Evolutionary conservation across 208 protist genomes (phyloP).

Genomic region (Leishmania braziliensis): DNA sequence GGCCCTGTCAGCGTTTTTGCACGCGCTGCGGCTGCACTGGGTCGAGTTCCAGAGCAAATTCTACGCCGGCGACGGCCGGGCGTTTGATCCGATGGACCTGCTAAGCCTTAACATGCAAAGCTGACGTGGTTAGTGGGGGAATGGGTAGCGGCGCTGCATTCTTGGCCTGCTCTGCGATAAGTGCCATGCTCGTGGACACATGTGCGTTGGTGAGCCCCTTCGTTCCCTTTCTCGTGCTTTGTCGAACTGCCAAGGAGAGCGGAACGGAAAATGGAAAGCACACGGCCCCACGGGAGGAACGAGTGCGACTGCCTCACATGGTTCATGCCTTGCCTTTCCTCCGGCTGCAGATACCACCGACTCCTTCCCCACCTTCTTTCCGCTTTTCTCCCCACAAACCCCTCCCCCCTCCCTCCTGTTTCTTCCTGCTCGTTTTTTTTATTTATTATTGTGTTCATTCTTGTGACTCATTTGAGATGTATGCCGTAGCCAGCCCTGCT

Average conservation of each 20-base stretch:
- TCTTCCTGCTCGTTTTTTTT: slow-evolving; percentile 4
- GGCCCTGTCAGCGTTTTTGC: slow-evolving; percentile 98
- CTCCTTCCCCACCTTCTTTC: background rate
- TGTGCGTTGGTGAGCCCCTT: background rate
- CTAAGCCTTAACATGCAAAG: slow-evolving; percentile 18
- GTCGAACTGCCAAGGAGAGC: background rate
- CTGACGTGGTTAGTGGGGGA: background rate
- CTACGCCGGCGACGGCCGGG: slow-evolving; percentile 90
- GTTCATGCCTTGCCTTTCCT: background rate
- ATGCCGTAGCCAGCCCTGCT: background rate
- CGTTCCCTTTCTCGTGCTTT: background rate
- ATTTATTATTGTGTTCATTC: background rate
- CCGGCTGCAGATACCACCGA: background rate
- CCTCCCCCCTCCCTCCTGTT: background rate
- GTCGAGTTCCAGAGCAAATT: slow-evolving; percentile 99
- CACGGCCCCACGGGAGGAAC: background rate
- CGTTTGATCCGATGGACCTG: slow-evolving; percentile 61
- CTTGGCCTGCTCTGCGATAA: background rate
- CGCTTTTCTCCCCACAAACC: background rate
- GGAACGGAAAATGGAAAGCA: background rate
- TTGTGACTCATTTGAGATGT: background rate
- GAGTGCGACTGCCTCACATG: background rate
- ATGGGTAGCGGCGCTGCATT: background rate
- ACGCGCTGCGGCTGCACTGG: slow-evolving; percentile 98
- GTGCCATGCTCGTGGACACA: background rate